A percentile compares a stretch with the other conserved stretches of the same genome.
Evolutionary conservation across 352 stramenopile species (phyloP).

Genomic region (Globisporangium iwayamae): DNA sequence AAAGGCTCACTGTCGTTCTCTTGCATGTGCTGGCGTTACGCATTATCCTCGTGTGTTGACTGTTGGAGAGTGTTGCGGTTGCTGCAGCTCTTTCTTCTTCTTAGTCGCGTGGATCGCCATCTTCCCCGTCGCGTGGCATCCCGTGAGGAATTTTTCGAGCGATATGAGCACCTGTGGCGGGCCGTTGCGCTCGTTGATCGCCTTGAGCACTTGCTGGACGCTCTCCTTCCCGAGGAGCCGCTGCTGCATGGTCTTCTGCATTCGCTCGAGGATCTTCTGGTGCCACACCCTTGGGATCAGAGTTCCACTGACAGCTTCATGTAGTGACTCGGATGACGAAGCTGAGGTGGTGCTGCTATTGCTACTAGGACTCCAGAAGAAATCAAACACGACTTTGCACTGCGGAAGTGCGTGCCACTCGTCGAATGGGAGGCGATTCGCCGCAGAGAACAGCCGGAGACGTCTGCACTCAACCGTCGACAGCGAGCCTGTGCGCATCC

Average conservation of each 20-base stretch:
- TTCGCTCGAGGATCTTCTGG: constrained; percentile 34
- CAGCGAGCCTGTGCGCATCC: constrained; percentile 24
- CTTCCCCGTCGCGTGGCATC: constrained; percentile 4
- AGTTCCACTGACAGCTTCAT: not conserved
- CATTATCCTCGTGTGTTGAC: not conserved
- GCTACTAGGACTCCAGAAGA: constrained; percentile 27
- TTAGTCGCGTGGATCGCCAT: constrained; percentile 1
- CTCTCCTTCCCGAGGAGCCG: constrained; percentile 56
- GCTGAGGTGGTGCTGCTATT: not conserved
- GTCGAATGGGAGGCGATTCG: constrained; percentile 46
- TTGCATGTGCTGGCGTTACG: not conserved
- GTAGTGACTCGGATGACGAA: not conserved
- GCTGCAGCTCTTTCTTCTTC: constrained; percentile 9
- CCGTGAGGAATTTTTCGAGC: constrained; percentile 49
- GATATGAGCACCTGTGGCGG: constrained; percentile 24
- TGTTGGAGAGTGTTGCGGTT: not conserved
- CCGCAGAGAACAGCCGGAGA: constrained; percentile 46
- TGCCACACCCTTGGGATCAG: constrained; percentile 35
- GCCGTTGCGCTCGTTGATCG: constrained; percentile 35
- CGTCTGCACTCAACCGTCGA: constrained; percentile 43
- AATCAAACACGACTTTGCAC: constrained; percentile 33
- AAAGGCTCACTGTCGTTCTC: not conserved
- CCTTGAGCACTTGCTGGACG: constrained; percentile 41
- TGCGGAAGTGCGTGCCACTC: constrained; percentile 40
- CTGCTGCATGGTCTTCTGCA: constrained; percentile 46